Base-by-base conservation (phyloP, 257 asterid genomes). In the Solanum arcanum region DNA sequence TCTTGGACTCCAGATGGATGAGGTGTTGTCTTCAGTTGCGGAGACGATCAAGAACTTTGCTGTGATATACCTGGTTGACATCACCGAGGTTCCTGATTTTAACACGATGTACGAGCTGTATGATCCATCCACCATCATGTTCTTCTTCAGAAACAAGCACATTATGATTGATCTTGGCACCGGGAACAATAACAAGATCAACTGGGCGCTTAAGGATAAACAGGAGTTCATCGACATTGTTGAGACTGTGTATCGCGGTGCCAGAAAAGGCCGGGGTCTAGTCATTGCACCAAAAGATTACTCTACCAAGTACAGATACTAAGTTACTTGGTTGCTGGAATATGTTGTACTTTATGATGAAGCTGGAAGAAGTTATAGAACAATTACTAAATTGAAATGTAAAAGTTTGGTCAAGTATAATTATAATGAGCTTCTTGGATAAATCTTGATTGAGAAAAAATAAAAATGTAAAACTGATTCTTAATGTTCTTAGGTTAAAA, bases 141-240 rank as follows among this genome's bases (percentile, higher is more conserved):
- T 96, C 92, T 96, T 96, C 88, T 96, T 96, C 91, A 94, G 98
- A 92, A 96, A 96, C 98, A 96, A 96, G 91, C 99, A 96, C 91
- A 96, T 96, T 29, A 95, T 96, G 99, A 95, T 96, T 66, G 99
- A 96, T 86, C 98, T 95, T 70, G 99, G 98, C 27, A 96, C 99
- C 23, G 98, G 99, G 87, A 96, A 96, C 94, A 95, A 96, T 91
- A 96, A 96, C 92, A 95, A 96, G 92, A 96, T 96, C 91, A 96
- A 93, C 87, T 94, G 98, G 98, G 96, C 98, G 9, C 85, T 94
- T 78, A 94, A 93, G 91, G 98, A 94, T 85, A 94, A 94, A 90
- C 96, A 94, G 76, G 98, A 93, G 90, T 94, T 94, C 84, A 92
- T 94, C 18, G 98, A 94, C 90, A 94, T 94, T 37, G 94, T 94